phyloP scores from a whole-genome alignment of 352 stramenopile genomes.

The Pythium myriotylum region DNA sequence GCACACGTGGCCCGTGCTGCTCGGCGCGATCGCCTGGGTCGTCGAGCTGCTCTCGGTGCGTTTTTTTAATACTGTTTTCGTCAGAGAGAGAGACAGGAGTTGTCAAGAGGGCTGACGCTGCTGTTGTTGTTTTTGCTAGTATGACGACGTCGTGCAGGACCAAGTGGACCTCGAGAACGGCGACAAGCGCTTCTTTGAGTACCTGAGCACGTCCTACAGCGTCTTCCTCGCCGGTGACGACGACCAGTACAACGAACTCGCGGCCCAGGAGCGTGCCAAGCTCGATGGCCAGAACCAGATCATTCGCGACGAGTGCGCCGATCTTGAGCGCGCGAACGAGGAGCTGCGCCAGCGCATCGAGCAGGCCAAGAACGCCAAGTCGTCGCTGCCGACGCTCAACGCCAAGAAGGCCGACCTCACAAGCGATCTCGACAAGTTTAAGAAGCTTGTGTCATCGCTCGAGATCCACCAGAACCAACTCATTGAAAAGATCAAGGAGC shows the following conservation, averaged over 20 bases:
- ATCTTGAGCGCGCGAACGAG: constrained; percentile 55
- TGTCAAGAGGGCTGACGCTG: no score
- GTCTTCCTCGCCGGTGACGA: constrained; percentile 95
- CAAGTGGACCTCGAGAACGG: constrained; percentile 70
- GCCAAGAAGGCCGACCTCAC: constrained; percentile 87
- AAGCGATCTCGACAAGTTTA: constrained; percentile 93
- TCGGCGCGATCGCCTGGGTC: constrained; percentile 97
- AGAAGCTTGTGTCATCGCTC: constrained; percentile 84
- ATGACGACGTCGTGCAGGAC: constrained; percentile 77
- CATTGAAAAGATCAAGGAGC: constrained; percentile 88
- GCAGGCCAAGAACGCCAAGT: constrained; percentile 70
- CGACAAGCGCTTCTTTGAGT: constrained; percentile 95
- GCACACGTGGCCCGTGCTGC: constrained; percentile 95
- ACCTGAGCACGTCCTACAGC: constrained; percentile 91
- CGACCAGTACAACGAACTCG: constrained; percentile 69
- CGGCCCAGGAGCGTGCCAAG: constrained; percentile 85
- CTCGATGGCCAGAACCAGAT: constrained; percentile 56
- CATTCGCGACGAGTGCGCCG: constrained; percentile 50
- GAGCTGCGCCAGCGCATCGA: constrained; percentile 69
- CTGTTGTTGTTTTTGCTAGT: constrained; percentile 54
- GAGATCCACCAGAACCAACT: constrained; percentile 76
- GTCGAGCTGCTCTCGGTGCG: constrained; percentile 92
- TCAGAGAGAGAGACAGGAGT: constrained; percentile 6
- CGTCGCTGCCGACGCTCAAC: constrained; percentile 74
- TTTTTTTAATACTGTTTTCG: constrained; percentile 28